These are phyloP conservation scores for Sphaerobolus stellatus DNA, from an alignment of 1,284 basidiomycete genomes.

Conservation along the genomic window DNA sequence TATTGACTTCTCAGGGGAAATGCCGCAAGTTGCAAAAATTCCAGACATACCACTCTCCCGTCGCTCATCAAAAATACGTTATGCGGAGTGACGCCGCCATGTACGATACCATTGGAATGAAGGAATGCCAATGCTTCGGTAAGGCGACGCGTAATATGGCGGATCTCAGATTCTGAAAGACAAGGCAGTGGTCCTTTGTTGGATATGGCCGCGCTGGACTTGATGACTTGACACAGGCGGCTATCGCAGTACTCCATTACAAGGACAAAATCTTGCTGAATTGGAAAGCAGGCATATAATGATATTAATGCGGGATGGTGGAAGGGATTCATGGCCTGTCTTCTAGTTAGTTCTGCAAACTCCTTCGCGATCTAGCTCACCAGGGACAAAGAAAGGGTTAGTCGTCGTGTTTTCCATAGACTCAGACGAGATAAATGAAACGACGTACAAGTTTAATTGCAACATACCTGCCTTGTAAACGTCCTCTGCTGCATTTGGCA, in stretches of 20 bases:
- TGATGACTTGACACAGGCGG: constrained; percentile 35
- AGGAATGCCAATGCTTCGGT: constrained; percentile 46
- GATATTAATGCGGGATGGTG: constrained; percentile 51
- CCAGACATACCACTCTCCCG: constrained; percentile 32
- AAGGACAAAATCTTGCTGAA: constrained; percentile 34
- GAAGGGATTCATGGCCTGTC: constrained; percentile 33
- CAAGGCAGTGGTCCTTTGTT: constrained; percentile 9
- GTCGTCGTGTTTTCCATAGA: constrained; percentile 11
- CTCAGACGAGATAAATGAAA: constrained; percentile 12
- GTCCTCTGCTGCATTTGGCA: constrained; percentile 42
- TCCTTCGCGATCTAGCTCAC: not conserved
- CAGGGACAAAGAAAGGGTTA: not conserved
- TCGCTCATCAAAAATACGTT: constrained; percentile 38
- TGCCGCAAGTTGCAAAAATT: not conserved
- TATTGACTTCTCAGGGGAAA: not conserved
- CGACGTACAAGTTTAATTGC: constrained; percentile 41
- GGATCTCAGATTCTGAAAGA: constrained; percentile 37
- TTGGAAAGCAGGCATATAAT: constrained; percentile 44
- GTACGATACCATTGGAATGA: constrained; percentile 39
- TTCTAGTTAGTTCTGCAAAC: constrained; percentile 4
- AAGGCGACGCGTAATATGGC: constrained; percentile 40
- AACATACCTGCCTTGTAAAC: constrained; percentile 39
- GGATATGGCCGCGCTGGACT: constrained; percentile 16
- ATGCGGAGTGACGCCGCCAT: constrained; percentile 36
- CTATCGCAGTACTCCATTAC: constrained; percentile 49